These are phyloP conservation scores for Coniochaeta hoffmannii DNA, from an alignment of 2,329 filamentous ascomycete genomes.

Conservation along the genomic window DNA sequence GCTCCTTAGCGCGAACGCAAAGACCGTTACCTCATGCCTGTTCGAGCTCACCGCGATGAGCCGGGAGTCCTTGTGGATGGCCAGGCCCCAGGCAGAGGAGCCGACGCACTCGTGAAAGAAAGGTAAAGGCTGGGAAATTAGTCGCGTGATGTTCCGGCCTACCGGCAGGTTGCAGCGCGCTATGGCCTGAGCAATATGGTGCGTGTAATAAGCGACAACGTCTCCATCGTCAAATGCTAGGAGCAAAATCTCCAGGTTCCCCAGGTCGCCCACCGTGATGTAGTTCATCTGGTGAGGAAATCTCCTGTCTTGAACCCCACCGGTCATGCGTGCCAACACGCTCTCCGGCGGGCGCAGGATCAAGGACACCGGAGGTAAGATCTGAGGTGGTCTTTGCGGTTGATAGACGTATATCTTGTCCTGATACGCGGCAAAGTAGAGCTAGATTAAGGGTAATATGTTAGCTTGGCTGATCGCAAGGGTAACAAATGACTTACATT, in stretches of 20 bases:
- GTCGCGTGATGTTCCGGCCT: conserved; percentile 3
- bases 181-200: conserved; percentile 39
- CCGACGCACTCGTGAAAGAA: conserved; percentile 75
- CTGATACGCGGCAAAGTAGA: conserved; percentile 55
- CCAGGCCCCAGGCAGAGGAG: conserved; percentile 79
- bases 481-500: conserved; percentile 32
- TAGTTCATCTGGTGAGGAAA: conserved; percentile 61
- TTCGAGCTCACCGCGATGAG: conserved; percentile 85
- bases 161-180: conserved; percentile 9
- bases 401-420: conserved; percentile 50
- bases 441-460: conserved; percentile 24
- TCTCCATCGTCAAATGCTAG: conserved; percentile 69
- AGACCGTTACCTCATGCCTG: conserved; percentile 44
- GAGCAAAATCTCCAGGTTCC: conserved; percentile 61
- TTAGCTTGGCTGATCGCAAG: neutral
- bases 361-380: conserved; percentile 41
- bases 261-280: conserved; percentile 61
- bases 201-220: conserved; percentile 61
- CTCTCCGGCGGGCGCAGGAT: conserved; percentile 38
- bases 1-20: conserved; percentile 33
- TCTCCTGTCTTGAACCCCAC: conserved; percentile 44
- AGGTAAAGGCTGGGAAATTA: conserved; percentile 37
- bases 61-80: conserved; percentile 72
- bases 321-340: conserved; percentile 28
- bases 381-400: conserved; percentile 40